These are phyloP conservation scores for Coffea canephora DNA, from an alignment of 257 asterid species.

Conservation along the genomic window DNA sequence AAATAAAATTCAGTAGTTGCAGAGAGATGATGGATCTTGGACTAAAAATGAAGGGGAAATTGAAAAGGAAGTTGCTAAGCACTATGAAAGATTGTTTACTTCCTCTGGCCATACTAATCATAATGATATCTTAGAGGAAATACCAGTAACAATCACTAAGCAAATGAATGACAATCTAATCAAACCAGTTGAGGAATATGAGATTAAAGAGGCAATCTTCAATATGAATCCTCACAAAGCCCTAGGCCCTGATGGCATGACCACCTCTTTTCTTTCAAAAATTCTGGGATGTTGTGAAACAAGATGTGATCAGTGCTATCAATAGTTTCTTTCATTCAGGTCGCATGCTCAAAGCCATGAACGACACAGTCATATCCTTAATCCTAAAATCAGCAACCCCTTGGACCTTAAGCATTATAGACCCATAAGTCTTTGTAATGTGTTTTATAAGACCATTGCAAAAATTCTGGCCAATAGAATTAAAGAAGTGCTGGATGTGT, in stretches of 20 bases:
- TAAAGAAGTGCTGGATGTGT: neutral
- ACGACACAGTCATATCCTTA: neutral
- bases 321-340: neutral
- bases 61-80: accelerated
- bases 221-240: neutral
- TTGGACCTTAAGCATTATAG: neutral
- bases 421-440: neutral
- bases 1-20: neutral
- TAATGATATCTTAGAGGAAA: neutral
- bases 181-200: neutral
- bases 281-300: neutral
- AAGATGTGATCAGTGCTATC: neutral
- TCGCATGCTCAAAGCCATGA: no score
- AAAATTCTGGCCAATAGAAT: neutral
- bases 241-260: neutral
- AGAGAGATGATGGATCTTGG: neutral
- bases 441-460: neutral
- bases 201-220: neutral
- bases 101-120: neutral
- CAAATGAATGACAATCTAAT: neutral
- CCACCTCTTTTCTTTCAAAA: neutral
- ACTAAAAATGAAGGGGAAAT: accelerated
- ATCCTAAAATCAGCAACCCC: neutral
- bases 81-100: neutral
- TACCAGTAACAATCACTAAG: accelerated